Percentiles rank a stretch among this genome's conserved stretches.
phyloP scores from a whole-genome alignment of 2,329 filamentous ascomycete species.

The Alternaria rosae region DNA sequence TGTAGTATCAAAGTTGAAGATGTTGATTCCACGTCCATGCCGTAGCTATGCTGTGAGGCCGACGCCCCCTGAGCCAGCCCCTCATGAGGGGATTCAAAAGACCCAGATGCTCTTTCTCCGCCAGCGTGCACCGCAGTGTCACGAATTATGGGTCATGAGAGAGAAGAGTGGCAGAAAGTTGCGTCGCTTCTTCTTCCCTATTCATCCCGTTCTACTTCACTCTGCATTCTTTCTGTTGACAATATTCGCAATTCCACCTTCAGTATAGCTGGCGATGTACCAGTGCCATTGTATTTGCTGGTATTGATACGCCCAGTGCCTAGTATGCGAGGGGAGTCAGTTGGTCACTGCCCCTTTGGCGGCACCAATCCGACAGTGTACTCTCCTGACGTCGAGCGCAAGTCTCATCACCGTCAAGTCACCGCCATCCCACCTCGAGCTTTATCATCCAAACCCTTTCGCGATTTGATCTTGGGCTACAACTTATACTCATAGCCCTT shows the following conservation, averaged over 20 bases:
- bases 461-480: too few species aligned
- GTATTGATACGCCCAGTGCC: not conserved
- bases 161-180: not conserved
- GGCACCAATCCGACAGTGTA: too few species aligned
- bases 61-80: not conserved
- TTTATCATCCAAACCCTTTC: too few species aligned
- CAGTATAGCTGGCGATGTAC: not conserved
- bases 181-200: not conserved
- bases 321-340: not conserved
- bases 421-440: not conserved
- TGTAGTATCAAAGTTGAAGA: conserved; percentile 6
- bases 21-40: not conserved
- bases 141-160: not conserved
- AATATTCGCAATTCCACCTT: not conserved
- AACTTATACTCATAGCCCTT: conserved; percentile 25
- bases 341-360: not conserved
- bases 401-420: not conserved
- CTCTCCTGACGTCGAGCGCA: too few species aligned
- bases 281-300: not conserved
- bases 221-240: not conserved
- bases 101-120: not conserved
- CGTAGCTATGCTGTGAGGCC: not conserved
- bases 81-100: not conserved
- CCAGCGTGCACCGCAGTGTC: not conserved
- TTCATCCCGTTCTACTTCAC: not conserved